Evolutionary conservation across 805 yeast species (phyloP).

Genomic region (Grigorovia jiainica): DNA sequence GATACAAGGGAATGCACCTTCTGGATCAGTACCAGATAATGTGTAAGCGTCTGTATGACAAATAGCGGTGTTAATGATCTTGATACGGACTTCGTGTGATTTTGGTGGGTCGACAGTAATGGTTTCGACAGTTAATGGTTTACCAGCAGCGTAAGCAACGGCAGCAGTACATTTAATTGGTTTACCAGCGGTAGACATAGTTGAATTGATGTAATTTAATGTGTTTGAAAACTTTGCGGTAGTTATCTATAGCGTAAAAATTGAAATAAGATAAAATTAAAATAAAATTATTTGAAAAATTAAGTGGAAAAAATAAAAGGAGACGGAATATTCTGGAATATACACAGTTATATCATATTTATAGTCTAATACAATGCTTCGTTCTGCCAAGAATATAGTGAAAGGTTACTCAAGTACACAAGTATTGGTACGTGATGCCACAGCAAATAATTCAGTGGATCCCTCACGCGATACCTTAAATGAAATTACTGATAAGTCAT

Average conservation of each 20-base stretch:
- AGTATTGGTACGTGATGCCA: slow-evolving; percentile 82
- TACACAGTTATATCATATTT: neutral
- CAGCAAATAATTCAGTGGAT: slow-evolving; percentile 77
- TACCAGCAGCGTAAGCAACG: slow-evolving; percentile 92
- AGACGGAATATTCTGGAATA: too few relatives aligned
- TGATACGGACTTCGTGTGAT: slow-evolving; percentile 95
- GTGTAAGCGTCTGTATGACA: slow-evolving; percentile 99
- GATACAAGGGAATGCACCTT: slow-evolving; percentile 87
- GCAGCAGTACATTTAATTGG: slow-evolving; percentile 89
- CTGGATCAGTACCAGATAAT: slow-evolving; percentile 88
- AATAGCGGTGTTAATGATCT: slow-evolving; percentile 80
- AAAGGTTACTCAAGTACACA: slow-evolving; percentile 84
- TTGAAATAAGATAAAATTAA: too few relatives aligned
- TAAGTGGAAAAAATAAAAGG: neutral
- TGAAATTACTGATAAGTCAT: slow-evolving; percentile 68
- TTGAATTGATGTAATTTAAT: too few relatives aligned
- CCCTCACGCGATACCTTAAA: slow-evolving; percentile 83
- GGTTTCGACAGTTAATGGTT: slow-evolving; percentile 74
- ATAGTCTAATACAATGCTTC: too few relatives aligned
- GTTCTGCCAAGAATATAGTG: slow-evolving; percentile 66
- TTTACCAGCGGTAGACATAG: slow-evolving; percentile 25
- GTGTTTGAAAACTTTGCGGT: too few relatives aligned
- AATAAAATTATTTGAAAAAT: too few relatives aligned
- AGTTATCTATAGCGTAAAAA: too few relatives aligned
- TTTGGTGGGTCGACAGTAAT: slow-evolving; percentile 88